Conservation (phyloP, 164 flowering plant species). For the Piper betle region DNA sequence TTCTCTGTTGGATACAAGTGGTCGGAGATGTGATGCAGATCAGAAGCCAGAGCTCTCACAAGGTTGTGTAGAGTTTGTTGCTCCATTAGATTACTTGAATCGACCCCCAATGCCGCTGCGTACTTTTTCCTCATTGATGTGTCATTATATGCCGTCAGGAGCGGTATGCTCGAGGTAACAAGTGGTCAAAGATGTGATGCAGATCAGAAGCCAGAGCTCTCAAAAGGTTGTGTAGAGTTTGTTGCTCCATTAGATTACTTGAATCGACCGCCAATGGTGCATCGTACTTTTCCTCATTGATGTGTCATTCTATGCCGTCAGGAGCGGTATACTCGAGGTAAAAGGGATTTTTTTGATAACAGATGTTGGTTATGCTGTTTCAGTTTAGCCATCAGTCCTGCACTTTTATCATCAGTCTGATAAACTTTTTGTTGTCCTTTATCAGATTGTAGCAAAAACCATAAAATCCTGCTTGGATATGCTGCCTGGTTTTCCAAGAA, state of each 20-base stretch:
- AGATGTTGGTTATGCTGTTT: neutral
- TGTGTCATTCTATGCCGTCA: constrained; percentile 75
- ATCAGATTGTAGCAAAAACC: constrained; percentile 83
- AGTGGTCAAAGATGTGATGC: constrained; percentile 67
- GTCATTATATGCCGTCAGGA: constrained; percentile 73
- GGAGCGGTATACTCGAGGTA: constrained; percentile 98
- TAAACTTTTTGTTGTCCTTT: neutral
- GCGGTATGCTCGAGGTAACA: constrained; percentile 96
- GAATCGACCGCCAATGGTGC: constrained; percentile 99
- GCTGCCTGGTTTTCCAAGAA: constrained; percentile 82
- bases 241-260: constrained; percentile 98
- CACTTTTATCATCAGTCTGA: neutral
- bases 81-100: constrained; percentile 97
- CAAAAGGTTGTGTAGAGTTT: constrained; percentile 87
- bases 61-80: constrained; percentile 96
- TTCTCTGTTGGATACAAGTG: constrained; percentile 73
- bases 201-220: constrained; percentile 87
- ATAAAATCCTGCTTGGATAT: constrained; percentile 78
- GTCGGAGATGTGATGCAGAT: constrained; percentile 73
- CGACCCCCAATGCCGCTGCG: constrained; percentile 99
- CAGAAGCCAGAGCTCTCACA: constrained; percentile 82
- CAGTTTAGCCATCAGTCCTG: neutral
- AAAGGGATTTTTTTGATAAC: constrained; percentile 9
- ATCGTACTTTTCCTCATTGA: constrained; percentile 89
- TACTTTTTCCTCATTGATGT: constrained; percentile 97